A percentile compares a stretch with the other conserved stretches of the same genome.
Conservation (phyloP, 345 rosid genomes). For the Moricandia arvensis region DNA sequence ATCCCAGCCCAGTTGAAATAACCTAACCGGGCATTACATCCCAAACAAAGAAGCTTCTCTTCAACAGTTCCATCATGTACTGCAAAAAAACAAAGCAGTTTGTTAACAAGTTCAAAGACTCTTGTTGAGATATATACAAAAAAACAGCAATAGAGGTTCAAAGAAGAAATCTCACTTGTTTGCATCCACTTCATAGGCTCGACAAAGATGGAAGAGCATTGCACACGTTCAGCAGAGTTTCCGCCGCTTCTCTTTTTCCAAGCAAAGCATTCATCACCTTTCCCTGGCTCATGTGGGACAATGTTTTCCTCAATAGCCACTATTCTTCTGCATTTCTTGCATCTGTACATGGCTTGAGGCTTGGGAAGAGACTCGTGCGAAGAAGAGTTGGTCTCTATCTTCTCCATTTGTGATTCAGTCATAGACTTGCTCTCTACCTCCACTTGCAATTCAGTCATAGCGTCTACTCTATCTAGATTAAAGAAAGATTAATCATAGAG, state of each 20-base stretch:
- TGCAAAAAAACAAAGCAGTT: slow-evolving; percentile 38
- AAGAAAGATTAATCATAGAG: slow-evolving; percentile 5
- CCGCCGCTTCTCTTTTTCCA: slow-evolving; percentile 68
- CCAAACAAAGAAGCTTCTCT: slow-evolving; percentile 75
- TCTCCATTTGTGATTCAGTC: background rate
- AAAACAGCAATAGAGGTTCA: background rate
- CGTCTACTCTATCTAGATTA: background rate
- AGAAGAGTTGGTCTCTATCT: slow-evolving; percentile 7
- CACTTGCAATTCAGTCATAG: background rate
- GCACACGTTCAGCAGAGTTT: slow-evolving; percentile 44
- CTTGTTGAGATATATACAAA: background rate
- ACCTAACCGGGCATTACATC: slow-evolving; percentile 83
- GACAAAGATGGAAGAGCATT: slow-evolving; percentile 79
- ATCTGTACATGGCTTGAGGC: slow-evolving; percentile 65
- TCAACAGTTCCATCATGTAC: slow-evolving; percentile 84
- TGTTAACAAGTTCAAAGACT: background rate
- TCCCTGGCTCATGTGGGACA: slow-evolving; percentile 65
- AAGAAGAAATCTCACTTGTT: slow-evolving; percentile 38
- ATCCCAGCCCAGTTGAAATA: slow-evolving; percentile 92
- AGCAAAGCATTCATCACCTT: slow-evolving; percentile 73
- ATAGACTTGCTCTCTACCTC: background rate
- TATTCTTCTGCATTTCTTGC: slow-evolving; percentile 79
- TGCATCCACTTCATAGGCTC: slow-evolving; percentile 98
- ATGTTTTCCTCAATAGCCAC: slow-evolving; percentile 69
- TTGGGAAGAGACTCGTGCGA: slow-evolving; percentile 32